These are phyloP conservation scores for Xylariaceae sp. DNA, from an alignment of 2,329 filamentous ascomycete species.

Conservation along the genomic window DNA sequence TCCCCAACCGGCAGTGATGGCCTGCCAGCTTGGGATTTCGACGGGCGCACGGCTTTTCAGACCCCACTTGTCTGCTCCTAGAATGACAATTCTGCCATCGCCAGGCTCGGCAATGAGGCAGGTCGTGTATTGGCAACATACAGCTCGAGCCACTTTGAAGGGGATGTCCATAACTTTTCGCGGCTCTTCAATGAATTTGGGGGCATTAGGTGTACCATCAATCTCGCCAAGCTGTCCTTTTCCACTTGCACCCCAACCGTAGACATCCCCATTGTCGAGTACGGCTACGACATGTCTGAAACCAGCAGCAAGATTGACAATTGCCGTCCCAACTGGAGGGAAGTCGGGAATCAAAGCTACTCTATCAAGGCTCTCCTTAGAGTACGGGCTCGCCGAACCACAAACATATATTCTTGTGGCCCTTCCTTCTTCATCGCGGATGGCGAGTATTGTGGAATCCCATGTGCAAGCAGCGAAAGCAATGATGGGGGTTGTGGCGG, in stretches of 20 bases:
- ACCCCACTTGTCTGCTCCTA: constrained; percentile 74
- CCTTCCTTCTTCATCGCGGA: constrained; percentile 39
- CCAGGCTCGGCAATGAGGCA: constrained; percentile 58
- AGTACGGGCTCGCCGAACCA: constrained; percentile 58
- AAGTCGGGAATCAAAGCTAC: constrained; percentile 55
- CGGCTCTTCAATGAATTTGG: constrained; percentile 54
- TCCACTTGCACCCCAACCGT: constrained; percentile 83
- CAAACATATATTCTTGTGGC: constrained; percentile 55
- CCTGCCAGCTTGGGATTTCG: constrained; percentile 55
- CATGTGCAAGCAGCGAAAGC: constrained; percentile 67
- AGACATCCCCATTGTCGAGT: constrained; percentile 70
- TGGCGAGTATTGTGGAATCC: constrained; percentile 66
- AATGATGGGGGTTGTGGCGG: constrained; percentile 27
- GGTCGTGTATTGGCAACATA: constrained; percentile 84
- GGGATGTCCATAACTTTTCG: constrained; percentile 52
- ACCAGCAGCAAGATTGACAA: constrained; percentile 65
- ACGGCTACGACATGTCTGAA: constrained; percentile 76
- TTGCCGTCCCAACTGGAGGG: constrained; percentile 53
- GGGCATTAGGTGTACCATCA: constrained; percentile 11
- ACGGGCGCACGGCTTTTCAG: constrained; percentile 56
- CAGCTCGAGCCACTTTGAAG: constrained; percentile 63
- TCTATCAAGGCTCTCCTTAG: background rate
- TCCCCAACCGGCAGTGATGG: constrained; percentile 78
- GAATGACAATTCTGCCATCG: constrained; percentile 57
- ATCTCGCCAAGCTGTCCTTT: constrained; percentile 76